Percentiles rank a stretch among this genome's conserved stretches.
These are phyloP conservation scores for Umbilicus rupestris DNA, from an alignment of 164 flowering plant species.

Conservation along the genomic window DNA sequence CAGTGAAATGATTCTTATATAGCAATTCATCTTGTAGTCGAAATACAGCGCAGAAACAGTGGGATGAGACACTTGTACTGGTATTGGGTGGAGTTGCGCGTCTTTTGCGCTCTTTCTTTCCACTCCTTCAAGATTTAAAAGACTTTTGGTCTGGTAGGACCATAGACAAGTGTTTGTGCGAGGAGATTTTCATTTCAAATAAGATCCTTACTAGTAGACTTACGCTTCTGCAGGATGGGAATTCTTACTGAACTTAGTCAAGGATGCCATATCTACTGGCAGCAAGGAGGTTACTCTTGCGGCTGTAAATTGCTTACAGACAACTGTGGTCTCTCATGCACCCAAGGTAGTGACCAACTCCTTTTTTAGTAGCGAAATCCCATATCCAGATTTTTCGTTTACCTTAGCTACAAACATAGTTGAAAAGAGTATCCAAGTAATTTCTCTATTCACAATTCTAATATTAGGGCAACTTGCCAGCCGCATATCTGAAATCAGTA, in stretches of 20 bases:
- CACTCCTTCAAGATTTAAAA: slow-evolving; percentile 47
- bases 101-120: slow-evolving; percentile 81
- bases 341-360: slow-evolving; percentile 41
- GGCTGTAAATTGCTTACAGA: slow-evolving; percentile 82
- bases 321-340: slow-evolving; percentile 73
- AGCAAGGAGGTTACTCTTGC: slow-evolving; percentile 98
- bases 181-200: background rate
- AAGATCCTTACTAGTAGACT: background rate
- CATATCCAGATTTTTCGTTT: background rate
- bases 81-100: slow-evolving; percentile 91
- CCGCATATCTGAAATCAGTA: slow-evolving; percentile 64
- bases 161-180: slow-evolving; percentile 7
- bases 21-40: slow-evolving; percentile 49
- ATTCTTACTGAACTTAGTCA: slow-evolving; percentile 58
- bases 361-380: background rate
- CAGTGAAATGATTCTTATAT: background rate
- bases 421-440: background rate
- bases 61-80: slow-evolving; percentile 97
- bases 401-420: background rate
- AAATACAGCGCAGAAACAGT: slow-evolving; percentile 95
- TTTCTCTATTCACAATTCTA: slow-evolving; percentile 2
- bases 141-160: slow-evolving; percentile 76
- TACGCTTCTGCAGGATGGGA: slow-evolving; percentile 73
- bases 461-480: slow-evolving; percentile 82
- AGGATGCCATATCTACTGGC: slow-evolving; percentile 67